Base-by-base conservation (phyloP, 2,329 filamentous ascomycete genomes). In the Talaromyces marneffei region DNA sequence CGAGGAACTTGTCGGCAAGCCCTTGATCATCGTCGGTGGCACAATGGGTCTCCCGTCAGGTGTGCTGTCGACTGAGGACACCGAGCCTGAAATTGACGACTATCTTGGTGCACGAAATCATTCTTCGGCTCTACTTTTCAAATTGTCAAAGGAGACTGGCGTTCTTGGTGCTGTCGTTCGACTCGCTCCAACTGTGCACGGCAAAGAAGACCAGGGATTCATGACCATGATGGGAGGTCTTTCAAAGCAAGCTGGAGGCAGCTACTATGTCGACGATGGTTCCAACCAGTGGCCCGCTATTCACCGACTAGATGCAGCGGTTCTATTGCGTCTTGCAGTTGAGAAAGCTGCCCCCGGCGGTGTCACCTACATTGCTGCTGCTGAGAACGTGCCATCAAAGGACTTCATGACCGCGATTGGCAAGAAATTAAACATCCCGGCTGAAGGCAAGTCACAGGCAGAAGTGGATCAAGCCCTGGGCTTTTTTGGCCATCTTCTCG, bases 171-270 rank as follows among this genome's bases (percentile, higher is more conserved):
- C 64, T n/a, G 68, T 74, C 1, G 63, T 80, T 10, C 73, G 78
- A 0, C 71, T 80, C 0, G 64, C 78, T 1, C 75, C 77, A 2
- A 73, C 71, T 5, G 72, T 71, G 1, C 77, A 80, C 58, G 78
- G 74, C 4, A 59, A 69, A 5, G 73, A 70, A 12, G 68, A 72
- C 48, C 63, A 64, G 2, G 71, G 70, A 0, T 76, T 79, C 54
- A 65, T 72, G 14, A 54, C 66, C 3, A 57, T 55, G 39, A 57
- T 77, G 4, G 65, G 71, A 5, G 46, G 54, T 5, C 48, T 69
- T 5, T 75, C 75, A 1, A 63, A 64, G 2, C 60, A 70, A 44
- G 70, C 66, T 4, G 73, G 73, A 8, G 66, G 67, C 8, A 66
- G 71, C 0, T 67, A 66, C 0, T 79, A 77, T 61, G 63, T 78